A percentile compares a stretch with the other conserved stretches of the same genome.
These are phyloP conservation scores for Eudorina sp. DNA, from an alignment of 139 green algal genomes.

Conservation along the genomic window DNA sequence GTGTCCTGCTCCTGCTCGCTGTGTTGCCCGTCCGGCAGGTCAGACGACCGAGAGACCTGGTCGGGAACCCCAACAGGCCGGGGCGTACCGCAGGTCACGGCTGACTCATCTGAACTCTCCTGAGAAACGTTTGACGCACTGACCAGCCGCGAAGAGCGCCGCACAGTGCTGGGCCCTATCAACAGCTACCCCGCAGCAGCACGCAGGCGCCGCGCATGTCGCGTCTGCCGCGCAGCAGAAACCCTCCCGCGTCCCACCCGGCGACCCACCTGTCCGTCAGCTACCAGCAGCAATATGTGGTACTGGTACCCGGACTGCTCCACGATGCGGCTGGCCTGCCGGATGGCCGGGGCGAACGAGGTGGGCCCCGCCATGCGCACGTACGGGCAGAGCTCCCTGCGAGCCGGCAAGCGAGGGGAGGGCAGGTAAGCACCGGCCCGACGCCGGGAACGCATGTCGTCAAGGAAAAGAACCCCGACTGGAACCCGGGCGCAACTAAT, in stretches of 20 bases:
- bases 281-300: slow-evolving; percentile 78
- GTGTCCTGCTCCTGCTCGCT: slow-evolving; percentile 62
- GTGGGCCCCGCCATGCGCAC: slow-evolving; percentile 77
- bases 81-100: no score
- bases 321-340: slow-evolving; percentile 72
- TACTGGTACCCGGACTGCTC: slow-evolving; percentile 61
- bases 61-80: no score
- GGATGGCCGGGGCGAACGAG: slow-evolving; percentile 83
- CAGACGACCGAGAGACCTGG: slow-evolving; percentile 51
- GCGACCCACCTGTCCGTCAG: slow-evolving; percentile 68
- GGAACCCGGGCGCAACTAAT: neutral
- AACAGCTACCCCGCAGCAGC: no score
- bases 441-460: no score
- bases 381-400: slow-evolving; percentile 57
- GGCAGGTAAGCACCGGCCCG: neutral
- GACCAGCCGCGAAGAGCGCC: no score
- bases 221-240: no score
- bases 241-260: neutral
- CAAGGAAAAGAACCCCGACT: neutral
- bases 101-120: no score
- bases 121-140: no score
- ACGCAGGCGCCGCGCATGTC: no score
- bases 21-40: neutral
- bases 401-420: neutral
- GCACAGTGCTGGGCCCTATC: no score